Percentiles rank a stretch among this genome's conserved stretches.
phyloP scores from a whole-genome alignment of 768 basidiomycete species.

The Serendipita vermifera region DNA sequence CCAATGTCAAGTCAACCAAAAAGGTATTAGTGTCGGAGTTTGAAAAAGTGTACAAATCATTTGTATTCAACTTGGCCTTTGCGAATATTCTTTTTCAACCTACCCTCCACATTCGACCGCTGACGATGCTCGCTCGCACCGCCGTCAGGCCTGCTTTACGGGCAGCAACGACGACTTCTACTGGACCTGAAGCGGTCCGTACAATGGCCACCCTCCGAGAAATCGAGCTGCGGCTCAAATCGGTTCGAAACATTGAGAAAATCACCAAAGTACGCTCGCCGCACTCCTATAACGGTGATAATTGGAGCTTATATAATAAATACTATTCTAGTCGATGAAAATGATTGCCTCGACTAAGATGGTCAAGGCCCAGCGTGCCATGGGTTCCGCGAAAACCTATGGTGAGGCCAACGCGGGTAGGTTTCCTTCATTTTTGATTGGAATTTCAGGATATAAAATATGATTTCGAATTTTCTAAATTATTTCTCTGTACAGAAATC shows the following conservation, averaged over 20 bases:
- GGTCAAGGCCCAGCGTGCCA: conserved; percentile 86
- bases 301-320: background rate
- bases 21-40: conserved; percentile 12
- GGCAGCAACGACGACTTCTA: conserved; percentile 25
- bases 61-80: background rate
- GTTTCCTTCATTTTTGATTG: conserved; percentile 22
- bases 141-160: conserved; percentile 31
- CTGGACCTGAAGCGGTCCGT: conserved; percentile 40
- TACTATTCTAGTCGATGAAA: conserved; percentile 81
- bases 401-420: conserved; percentile 82
- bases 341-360: conserved; percentile 99
- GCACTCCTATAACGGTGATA: background rate
- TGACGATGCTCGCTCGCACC: conserved; percentile 37
- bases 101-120: conserved; percentile 5
- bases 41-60: conserved; percentile 3
- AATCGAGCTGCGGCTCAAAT: conserved; percentile 92
- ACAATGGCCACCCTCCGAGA: conserved; percentile 97
- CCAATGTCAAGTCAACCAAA: conserved; percentile 3
- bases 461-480: background rate
- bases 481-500: conserved; percentile 48
- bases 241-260: conserved; percentile 97
- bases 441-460: too few species aligned
- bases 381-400: conserved; percentile 83
- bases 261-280: conserved; percentile 77
- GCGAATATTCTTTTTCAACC: background rate